These are phyloP conservation scores for Senna tora DNA, from an alignment of 306 rosid species.

Conservation along the genomic window DNA sequence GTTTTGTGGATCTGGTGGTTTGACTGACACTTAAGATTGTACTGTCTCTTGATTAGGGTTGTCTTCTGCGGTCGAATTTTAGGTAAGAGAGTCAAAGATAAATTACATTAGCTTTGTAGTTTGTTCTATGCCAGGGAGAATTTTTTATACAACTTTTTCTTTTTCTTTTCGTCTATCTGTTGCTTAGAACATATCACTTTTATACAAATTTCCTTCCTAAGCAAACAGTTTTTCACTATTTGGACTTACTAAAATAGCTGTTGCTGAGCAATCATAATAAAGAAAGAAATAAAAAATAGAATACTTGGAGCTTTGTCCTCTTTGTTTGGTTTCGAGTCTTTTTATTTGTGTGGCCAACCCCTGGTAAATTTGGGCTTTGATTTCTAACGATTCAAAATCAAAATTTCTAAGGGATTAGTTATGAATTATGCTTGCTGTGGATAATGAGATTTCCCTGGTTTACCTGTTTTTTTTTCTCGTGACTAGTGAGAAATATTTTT, in stretches of 20 bases:
- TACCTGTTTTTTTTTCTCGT: not conserved
- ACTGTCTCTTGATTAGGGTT: conserved; percentile 11
- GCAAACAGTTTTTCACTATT: not conserved
- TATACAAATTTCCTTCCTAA: not conserved
- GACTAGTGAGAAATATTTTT: not conserved
- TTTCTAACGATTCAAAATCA: not conserved
- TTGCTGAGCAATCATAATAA: not conserved
- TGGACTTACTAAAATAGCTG: not conserved
- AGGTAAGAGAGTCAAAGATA: not conserved
- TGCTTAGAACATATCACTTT: not conserved
- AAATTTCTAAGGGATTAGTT: not conserved
- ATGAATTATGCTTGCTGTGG: not conserved
- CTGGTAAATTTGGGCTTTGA: not conserved
- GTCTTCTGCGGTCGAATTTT: conserved; percentile 1
- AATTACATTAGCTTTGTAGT: not conserved
- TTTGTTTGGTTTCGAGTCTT: not conserved
- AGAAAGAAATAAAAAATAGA: not conserved
- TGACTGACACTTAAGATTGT: not conserved
- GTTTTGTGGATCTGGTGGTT: conserved; percentile 21
- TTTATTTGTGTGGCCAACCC: not conserved
- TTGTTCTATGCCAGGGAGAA: not conserved
- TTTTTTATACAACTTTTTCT: not conserved
- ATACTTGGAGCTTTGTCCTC: not conserved
- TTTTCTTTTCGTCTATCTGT: not conserved
- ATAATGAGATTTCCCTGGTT: not conserved